Evolutionary conservation across 768 basidiomycete genomes (phyloP).

Genomic region (Boletus rubescentipes): DNA sequence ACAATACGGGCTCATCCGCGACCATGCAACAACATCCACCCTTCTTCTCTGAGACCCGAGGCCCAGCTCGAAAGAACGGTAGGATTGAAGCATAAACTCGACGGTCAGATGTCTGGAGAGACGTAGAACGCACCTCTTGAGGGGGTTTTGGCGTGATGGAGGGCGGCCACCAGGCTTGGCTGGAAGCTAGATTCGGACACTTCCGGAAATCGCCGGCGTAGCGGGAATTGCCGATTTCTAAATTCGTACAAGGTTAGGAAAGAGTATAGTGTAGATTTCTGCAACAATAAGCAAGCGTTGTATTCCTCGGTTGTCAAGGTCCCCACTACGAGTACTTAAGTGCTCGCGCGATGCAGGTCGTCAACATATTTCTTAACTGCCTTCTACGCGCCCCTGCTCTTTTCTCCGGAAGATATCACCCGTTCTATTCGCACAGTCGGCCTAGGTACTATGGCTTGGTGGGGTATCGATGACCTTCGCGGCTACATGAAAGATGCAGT

Average conservation of each 20-base stretch:
- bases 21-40: slow-evolving; percentile 24
- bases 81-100: background rate
- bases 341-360: background rate
- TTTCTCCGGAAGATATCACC: background rate
- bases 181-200: background rate
- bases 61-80: slow-evolving; percentile 4
- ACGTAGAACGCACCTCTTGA: slow-evolving; percentile 30
- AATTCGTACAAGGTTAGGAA: slow-evolving; percentile 8
- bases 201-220: slow-evolving; percentile 20
- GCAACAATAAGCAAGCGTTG: slow-evolving; percentile 21
- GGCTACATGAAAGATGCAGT: slow-evolving; percentile 36
- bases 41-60: slow-evolving; percentile 7
- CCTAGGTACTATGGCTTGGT: slow-evolving; percentile 22
- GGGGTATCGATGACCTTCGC: slow-evolving; percentile 34
- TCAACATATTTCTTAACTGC: background rate
- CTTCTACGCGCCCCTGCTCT: background rate
- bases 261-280: background rate
- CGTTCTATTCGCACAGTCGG: background rate
- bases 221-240: slow-evolving; percentile 27
- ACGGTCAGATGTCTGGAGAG: background rate
- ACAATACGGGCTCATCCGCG: slow-evolving; percentile 14
- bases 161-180: background rate
- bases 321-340: slow-evolving; percentile 11
- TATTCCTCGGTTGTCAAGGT: slow-evolving; percentile 23
- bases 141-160: slow-evolving; percentile 21